Conservation (phyloP, 352 stramenopile genomes). For the Phytophthora cryptogea region DNA sequence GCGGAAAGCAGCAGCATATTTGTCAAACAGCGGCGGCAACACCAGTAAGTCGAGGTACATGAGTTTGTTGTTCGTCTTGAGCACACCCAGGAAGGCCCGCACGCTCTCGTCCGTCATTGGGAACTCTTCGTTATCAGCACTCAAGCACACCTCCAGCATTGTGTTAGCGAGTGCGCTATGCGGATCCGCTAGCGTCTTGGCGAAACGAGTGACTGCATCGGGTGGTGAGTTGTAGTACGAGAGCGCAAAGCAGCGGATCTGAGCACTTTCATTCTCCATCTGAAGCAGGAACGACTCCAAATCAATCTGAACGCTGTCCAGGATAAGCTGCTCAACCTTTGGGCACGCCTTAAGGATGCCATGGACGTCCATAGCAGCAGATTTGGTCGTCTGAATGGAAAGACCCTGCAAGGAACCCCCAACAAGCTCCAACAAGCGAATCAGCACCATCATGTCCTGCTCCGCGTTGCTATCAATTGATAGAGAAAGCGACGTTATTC, state of each 20-base stretch:
- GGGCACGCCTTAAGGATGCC: conserved; percentile 23
- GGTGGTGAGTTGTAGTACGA: conserved; percentile 16
- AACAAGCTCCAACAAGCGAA: conserved; percentile 29
- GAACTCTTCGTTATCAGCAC: conserved; percentile 29
- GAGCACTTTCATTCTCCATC: conserved; percentile 20
- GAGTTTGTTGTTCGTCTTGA: conserved; percentile 35
- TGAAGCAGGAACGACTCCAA: conserved; percentile 25
- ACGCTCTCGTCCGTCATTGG: conserved; percentile 28
- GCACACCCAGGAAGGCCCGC: conserved; percentile 21
- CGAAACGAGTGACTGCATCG: conserved; percentile 28
- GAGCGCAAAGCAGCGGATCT: conserved; percentile 25
- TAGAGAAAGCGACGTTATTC: conserved; percentile 32
- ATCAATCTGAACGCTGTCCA: conserved; percentile 35
- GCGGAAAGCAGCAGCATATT: conserved; percentile 25
- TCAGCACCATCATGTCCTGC: conserved; percentile 5
- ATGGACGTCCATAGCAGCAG: conserved; percentile 17
- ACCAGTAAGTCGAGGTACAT: conserved; percentile 35
- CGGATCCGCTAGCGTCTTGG: conserved; percentile 23
- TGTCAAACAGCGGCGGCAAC: conserved; percentile 22
- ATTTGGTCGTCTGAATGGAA: conserved; percentile 23
- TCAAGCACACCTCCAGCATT: conserved; percentile 35
- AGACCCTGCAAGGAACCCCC: conserved; percentile 22
- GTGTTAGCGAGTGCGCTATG: conserved; percentile 12
- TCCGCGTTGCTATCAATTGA: conserved; percentile 29
- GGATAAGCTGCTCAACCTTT: conserved; percentile 27